phyloP scores from a whole-genome alignment of 1,284 basidiomycete species.

The Uromyces viciae-fabae region DNA sequence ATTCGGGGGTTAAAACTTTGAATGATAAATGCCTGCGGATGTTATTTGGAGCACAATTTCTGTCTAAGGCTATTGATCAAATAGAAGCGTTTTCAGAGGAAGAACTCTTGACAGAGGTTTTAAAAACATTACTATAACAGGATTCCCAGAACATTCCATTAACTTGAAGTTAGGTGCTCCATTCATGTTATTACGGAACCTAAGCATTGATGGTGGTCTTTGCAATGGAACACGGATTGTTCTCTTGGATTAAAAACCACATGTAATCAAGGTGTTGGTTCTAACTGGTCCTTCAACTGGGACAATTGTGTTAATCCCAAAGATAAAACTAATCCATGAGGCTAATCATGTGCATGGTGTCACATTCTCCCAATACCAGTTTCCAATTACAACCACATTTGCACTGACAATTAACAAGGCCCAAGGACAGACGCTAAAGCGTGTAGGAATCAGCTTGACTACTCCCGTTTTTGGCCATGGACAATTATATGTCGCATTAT shows the following conservation, averaged over 20 bases:
- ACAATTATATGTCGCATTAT: conserved; percentile 11
- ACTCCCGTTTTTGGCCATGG: conserved; percentile 8
- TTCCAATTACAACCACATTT: neutral
- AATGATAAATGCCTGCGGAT: neutral
- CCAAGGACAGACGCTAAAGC: neutral
- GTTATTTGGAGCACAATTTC: neutral
- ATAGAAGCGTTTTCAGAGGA: neutral
- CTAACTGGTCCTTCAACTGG: neutral
- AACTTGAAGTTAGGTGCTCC: neutral
- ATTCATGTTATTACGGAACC: neutral
- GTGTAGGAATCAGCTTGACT: neutral
- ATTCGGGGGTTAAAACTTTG: neutral
- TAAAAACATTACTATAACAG: neutral
- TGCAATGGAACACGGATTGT: conserved; percentile 17
- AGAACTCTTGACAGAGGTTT: neutral
- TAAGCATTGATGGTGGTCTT: neutral
- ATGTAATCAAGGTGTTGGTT: neutral
- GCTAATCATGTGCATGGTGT: neutral
- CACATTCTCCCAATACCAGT: neutral
- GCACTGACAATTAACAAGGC: conserved; percentile 24
- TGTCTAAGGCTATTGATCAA: neutral
- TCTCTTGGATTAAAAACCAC: too few species aligned
- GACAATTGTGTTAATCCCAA: neutral
- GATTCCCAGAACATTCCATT: neutral
- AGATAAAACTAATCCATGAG: neutral